Evolutionary conservation across 768 basidiomycete genomes (phyloP).

Genomic region (Termitomyces sp.): DNA sequence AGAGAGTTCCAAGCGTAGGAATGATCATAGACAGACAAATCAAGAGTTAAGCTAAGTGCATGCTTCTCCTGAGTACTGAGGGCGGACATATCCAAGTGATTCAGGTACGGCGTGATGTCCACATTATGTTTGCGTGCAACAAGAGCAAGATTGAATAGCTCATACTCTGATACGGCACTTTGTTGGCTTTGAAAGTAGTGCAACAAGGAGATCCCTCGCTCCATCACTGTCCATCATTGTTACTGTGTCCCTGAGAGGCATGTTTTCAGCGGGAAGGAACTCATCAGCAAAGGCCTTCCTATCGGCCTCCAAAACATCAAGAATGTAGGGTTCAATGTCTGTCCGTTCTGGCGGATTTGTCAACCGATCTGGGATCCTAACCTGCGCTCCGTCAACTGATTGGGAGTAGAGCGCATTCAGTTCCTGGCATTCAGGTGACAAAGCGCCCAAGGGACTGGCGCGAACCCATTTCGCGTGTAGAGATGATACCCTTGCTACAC

Average conservation of each 20-base stretch:
- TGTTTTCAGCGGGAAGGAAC: conserved; percentile 28
- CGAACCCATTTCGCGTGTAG: conserved; percentile 62
- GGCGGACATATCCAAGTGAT: conserved; percentile 55
- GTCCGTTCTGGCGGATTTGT: conserved; percentile 43
- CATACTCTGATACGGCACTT: conserved; percentile 57
- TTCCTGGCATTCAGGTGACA: conserved; percentile 65
- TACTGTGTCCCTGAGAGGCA: conserved; percentile 19
- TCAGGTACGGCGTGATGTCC: conserved; percentile 41
- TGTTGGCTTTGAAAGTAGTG: conserved; percentile 49
- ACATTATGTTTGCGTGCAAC: conserved; percentile 42
- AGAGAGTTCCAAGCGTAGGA: conserved; percentile 63
- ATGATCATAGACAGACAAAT: conserved; percentile 35
- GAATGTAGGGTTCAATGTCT: conserved; percentile 37
- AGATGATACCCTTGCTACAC: conserved; percentile 52
- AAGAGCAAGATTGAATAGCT: conserved; percentile 48
- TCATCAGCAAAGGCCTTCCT: conserved; percentile 40
- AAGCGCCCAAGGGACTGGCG: conserved; percentile 49
- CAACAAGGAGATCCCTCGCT: conserved; percentile 37
- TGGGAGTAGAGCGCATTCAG: conserved; percentile 70
- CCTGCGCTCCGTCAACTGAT: conserved; percentile 60
- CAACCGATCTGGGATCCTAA: conserved; percentile 56
- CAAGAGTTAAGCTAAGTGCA: conserved; percentile 39
- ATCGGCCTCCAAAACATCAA: conserved; percentile 47
- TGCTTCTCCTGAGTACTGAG: conserved; percentile 51
- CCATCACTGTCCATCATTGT: conserved; percentile 26